Evolutionary conservation across 2,329 filamentous ascomycete genomes (phyloP), one percentile per base, ranked within the genome.

Genomic region (Fusarium sp.): DNA sequence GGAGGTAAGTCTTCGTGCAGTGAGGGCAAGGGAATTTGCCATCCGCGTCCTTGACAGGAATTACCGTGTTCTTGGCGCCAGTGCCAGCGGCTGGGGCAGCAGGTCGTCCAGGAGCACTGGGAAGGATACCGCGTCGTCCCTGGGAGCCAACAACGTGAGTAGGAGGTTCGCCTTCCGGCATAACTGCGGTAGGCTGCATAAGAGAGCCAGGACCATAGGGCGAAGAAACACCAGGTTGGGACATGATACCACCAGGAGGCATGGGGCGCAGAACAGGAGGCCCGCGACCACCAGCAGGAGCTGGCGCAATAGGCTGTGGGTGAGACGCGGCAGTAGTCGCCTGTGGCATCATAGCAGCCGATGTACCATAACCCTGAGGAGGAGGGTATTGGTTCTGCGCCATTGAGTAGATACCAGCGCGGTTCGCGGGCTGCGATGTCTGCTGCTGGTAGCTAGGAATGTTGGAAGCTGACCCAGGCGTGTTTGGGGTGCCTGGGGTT

Each of bases 1-100:
- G 96, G 58, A 98, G 85, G 77, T 99, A 99, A 9, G 94, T 97
- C 85, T 98, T 98, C 75, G 93, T 97, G 83, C 96, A 99, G 80
- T 98, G 94, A 74, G 94, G 94, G 82, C 96, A 99, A 62, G 96
- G 95, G 77, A 96, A 99, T 83, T 98, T 98, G 76, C 96, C 96
- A 78, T 98, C 95, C 11, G 94, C 93, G 79, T 98, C 95, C 84
- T 98, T 97, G 72, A 93, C 91, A 17, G 94, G 94, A 67, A 97
- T 96, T 66, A 92, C 88, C 63, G 92, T 90, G 74, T 87, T 92
- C 85, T 97, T 96, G 11, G 87, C 85, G 29, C 87, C 86, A 69
- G 88, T 89, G 41, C 92, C 90, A 20, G 88, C 86, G 21, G 90
- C 83, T 31, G 92, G 89, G 25, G 93, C 92, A 53, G 92, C 89